phyloP scores from a whole-genome alignment of 1,284 basidiomycete genomes.

The Ustilago tritici region DNA sequence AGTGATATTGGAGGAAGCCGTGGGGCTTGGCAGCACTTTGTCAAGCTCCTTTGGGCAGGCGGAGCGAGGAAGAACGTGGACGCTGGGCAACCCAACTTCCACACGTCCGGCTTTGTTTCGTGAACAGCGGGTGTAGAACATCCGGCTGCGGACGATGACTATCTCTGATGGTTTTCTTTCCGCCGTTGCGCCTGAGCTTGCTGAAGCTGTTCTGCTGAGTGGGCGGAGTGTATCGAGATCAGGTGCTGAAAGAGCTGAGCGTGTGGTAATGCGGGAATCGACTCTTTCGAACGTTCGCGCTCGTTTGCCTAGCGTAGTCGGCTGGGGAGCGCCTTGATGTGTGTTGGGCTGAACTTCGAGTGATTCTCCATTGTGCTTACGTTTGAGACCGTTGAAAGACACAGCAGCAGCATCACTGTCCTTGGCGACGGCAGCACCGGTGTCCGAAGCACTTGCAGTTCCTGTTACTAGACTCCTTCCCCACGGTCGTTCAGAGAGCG shows the following conservation, averaged over 20 bases:
- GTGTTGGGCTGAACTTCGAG: conserved; percentile 1
- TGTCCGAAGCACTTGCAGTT: not conserved
- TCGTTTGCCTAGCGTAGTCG: conserved; percentile 5
- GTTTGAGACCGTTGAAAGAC: conserved; percentile 1
- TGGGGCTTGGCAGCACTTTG: conserved; percentile 29
- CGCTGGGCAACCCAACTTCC: conserved; percentile 77
- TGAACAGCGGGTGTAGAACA: conserved; percentile 80
- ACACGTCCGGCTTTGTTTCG: conserved; percentile 72
- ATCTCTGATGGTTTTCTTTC: conserved; percentile 72
- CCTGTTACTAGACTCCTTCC: not conserved
- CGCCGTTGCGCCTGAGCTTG: not conserved
- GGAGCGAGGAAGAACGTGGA: conserved; percentile 68
- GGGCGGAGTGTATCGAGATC: conserved; percentile 3
- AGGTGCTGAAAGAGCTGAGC: conserved; percentile 17
- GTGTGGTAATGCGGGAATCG: conserved; percentile 23
- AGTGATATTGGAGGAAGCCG: not conserved
- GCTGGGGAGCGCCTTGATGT: not conserved
- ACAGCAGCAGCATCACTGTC: not conserved
- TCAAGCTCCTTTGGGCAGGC: conserved; percentile 29
- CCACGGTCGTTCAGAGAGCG: conserved; percentile 72
- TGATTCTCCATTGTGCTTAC: conserved; percentile 21
- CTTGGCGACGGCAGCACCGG: not conserved
- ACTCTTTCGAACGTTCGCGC: conserved; percentile 16
- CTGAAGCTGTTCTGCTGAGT: not conserved
- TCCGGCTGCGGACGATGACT: conserved; percentile 73